Percentiles rank a stretch among this genome's conserved stretches.
These are phyloP conservation scores for Lentinus brumalis DNA, from an alignment of 768 basidiomycete species.

Conservation along the genomic window DNA sequence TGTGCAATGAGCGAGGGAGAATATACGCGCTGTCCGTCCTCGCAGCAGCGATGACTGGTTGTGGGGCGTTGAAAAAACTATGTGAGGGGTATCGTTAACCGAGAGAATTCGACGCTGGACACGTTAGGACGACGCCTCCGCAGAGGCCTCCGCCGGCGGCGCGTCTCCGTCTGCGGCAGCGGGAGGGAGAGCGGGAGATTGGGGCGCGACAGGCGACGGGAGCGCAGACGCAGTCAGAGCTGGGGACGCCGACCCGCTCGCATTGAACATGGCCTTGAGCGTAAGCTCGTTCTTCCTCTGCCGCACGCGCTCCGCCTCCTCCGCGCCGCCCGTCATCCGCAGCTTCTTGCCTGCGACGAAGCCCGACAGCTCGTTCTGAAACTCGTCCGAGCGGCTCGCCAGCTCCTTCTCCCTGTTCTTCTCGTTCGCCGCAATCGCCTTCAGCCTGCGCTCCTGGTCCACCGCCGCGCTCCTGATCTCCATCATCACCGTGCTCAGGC, in stretches of 20 bases:
- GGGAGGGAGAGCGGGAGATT: neutral
- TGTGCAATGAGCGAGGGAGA: too few relatives aligned
- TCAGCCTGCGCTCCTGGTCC: conserved; percentile 83
- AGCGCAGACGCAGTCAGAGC: neutral
- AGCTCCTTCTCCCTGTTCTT: conserved; percentile 77
- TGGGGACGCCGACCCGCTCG: conserved; percentile 18
- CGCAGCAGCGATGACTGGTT: too few relatives aligned
- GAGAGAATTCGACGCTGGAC: too few relatives aligned
- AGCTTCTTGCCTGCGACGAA: conserved; percentile 89
- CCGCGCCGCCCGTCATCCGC: conserved; percentile 94
- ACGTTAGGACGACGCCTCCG: neutral
- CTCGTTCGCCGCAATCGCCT: conserved; percentile 91
- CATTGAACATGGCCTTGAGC: conserved; percentile 86
- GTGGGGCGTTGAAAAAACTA: too few relatives aligned
- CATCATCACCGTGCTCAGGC: conserved; percentile 79
- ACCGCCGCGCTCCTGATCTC: conserved; percentile 84
- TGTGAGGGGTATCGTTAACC: too few relatives aligned
- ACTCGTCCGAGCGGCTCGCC: conserved; percentile 73
- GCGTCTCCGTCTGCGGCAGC: neutral
- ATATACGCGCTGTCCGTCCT: neutral
- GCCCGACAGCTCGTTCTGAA: conserved; percentile 79
- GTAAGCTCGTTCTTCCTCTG: conserved; percentile 83
- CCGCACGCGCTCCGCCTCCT: conserved; percentile 86
- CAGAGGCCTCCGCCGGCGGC: neutral
- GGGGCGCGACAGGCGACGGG: neutral